A percentile compares a stretch with the other conserved stretches of the same genome.
Conservation (phyloP, 2,329 filamentous ascomycete species). For the Lachnellula subtilissima region DNA sequence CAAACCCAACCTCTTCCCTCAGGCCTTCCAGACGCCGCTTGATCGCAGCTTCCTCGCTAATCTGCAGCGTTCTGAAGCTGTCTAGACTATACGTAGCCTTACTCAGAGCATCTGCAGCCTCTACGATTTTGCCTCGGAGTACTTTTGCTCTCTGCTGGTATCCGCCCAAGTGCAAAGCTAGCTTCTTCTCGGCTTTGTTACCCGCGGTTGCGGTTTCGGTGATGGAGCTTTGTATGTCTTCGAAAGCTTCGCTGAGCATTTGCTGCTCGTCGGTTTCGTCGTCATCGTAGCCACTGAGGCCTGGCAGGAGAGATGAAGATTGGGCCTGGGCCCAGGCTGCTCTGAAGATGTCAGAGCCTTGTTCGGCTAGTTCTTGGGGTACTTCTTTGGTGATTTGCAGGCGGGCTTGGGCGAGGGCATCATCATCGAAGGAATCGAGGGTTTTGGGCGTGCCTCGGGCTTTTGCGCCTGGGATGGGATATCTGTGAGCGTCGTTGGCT, state of each 20-base stretch:
- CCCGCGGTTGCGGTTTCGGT: conserved; percentile 70
- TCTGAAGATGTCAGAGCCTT: conserved; percentile 50
- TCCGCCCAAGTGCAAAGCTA: conserved; percentile 80
- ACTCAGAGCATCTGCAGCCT: conserved; percentile 68
- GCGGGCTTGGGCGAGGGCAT: conserved; percentile 67
- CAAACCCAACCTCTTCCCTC: conserved; percentile 76
- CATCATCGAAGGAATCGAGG: conserved; percentile 64
- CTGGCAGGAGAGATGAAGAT: conserved; percentile 61
- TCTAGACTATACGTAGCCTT: conserved; percentile 69
- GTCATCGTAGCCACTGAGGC: conserved; percentile 73
- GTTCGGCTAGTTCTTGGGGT: conserved; percentile 43
- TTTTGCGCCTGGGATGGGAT: conserved; percentile 63
- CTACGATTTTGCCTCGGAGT: conserved; percentile 71
- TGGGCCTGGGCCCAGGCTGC: conserved; percentile 50
- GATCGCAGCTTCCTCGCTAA: conserved; percentile 75
- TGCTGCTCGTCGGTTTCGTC: conserved; percentile 49
- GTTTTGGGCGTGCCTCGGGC: conserved; percentile 56
- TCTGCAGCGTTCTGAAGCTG: conserved; percentile 69
- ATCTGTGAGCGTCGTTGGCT: conserved; percentile 73
- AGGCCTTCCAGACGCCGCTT: conserved; percentile 66
- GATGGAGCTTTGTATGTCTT: conserved; percentile 69
- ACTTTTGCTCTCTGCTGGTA: conserved; percentile 83
- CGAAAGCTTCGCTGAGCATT: conserved; percentile 55
- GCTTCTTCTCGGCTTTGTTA: conserved; percentile 89
- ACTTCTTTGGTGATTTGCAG: conserved; percentile 57